Evolutionary conservation across 345 rosid species (phyloP).

Genomic region (Carallia pectinifolia): DNA sequence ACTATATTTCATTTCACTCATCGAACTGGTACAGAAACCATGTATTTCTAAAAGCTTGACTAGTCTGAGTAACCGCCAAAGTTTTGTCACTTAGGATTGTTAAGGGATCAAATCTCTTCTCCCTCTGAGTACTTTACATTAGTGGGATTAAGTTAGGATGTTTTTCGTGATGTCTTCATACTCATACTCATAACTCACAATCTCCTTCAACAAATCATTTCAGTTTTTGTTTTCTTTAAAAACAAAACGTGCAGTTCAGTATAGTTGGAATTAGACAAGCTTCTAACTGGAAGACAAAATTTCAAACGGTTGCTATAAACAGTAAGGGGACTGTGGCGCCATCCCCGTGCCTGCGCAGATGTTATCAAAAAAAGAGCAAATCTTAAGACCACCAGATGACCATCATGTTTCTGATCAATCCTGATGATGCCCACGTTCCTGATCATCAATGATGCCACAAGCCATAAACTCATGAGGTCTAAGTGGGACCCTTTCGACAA

Average conservation of each 20-base stretch:
- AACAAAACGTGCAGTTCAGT: not conserved
- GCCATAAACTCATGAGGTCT: not conserved
- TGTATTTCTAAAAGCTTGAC: too few relatives aligned
- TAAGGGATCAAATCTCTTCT: too few relatives aligned
- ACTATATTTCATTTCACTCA: too few relatives aligned
- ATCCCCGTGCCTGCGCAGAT: not conserved
- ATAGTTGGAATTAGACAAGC: constrained; percentile 3
- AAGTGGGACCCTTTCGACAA: not conserved
- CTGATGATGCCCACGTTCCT: not conserved
- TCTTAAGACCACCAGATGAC: not conserved
- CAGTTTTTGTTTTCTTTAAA: not conserved
- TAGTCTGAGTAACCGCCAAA: too few relatives aligned
- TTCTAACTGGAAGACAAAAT: constrained; percentile 2
- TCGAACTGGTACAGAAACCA: too few relatives aligned
- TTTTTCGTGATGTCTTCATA: too few relatives aligned
- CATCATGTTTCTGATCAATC: not conserved
- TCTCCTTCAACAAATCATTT: too few relatives aligned
- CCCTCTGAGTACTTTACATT: too few relatives aligned
- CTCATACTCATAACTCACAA: too few relatives aligned
- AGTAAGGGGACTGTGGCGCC: not conserved
- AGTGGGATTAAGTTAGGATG: too few relatives aligned
- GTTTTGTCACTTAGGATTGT: too few relatives aligned
- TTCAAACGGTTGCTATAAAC: not conserved
- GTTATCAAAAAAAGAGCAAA: not conserved
- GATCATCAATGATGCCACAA: not conserved